phyloP scores from a whole-genome alignment of 2,329 filamentous ascomycete species.

The Neocatenulostroma microsporum region DNA sequence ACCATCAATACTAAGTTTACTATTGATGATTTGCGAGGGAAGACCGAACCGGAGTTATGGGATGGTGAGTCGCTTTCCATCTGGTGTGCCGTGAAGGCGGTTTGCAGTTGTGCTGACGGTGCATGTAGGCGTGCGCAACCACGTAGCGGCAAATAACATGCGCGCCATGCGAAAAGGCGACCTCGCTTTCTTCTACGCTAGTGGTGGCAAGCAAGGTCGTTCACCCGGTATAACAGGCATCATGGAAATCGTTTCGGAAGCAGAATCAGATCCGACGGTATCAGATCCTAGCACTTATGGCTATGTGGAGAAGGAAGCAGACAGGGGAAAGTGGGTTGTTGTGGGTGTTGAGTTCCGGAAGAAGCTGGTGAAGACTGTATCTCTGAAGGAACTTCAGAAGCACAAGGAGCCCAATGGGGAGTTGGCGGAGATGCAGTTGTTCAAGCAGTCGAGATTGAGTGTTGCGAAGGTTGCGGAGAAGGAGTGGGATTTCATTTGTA shows the following conservation, averaged over 20 bases:
- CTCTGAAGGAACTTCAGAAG: conserved; percentile 61
- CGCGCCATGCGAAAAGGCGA: conserved; percentile 86
- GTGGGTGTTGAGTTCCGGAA: conserved; percentile 82
- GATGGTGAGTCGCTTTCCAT: conserved; percentile 55
- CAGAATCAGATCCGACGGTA: conserved; percentile 67
- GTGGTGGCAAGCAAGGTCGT: conserved; percentile 61
- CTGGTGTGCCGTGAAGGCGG: background rate
- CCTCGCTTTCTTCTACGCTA: conserved; percentile 94
- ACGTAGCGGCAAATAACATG: conserved; percentile 74
- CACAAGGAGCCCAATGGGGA: conserved; percentile 50
- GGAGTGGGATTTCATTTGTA: conserved; percentile 60
- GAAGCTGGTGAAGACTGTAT: conserved; percentile 66
- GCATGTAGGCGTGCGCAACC: conserved; percentile 43
- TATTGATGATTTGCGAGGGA: conserved; percentile 76
- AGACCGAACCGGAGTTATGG: conserved; percentile 76
- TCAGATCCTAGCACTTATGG: conserved; percentile 68
- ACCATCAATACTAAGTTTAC: conserved; percentile 86
- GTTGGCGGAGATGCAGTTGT: conserved; percentile 61
- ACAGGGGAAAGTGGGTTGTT: conserved; percentile 59
- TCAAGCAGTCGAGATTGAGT: conserved; percentile 75
- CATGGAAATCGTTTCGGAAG: conserved; percentile 70
- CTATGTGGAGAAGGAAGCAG: conserved; percentile 69
- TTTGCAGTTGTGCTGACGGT: conserved; percentile 1
- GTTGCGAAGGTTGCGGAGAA: conserved; percentile 59
- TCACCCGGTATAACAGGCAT: conserved; percentile 65